phyloP scores from a whole-genome alignment of 306 rosid genomes.

The Cucurbita argyrosperma region DNA sequence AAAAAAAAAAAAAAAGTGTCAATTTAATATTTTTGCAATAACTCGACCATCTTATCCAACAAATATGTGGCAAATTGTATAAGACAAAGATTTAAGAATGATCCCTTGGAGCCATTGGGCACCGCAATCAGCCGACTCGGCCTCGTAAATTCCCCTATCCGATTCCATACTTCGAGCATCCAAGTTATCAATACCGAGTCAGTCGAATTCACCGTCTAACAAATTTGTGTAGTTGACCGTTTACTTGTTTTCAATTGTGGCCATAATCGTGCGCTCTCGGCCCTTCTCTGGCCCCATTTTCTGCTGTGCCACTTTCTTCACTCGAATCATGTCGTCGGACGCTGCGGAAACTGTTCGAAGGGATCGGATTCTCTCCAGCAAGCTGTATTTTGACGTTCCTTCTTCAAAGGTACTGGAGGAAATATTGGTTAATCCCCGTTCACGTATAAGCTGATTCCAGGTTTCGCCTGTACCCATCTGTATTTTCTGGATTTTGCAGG shows the following conservation, averaged over 20 bases:
- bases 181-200: not conserved
- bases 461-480: not conserved
- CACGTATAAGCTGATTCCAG: not conserved
- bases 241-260: not conserved
- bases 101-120: not conserved
- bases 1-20: too few relatives aligned
- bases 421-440: not conserved
- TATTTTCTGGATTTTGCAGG: conserved; percentile 30
- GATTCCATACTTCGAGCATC: not conserved
- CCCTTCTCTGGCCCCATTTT: not conserved
- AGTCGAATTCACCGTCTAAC: not conserved
- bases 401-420: conserved; percentile 37
- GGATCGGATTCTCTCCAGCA: conserved; percentile 64
- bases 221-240: not conserved
- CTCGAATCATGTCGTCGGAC: conserved; percentile 33
- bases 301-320: not conserved
- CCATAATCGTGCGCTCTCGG: conserved; percentile 10
- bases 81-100: too few relatives aligned
- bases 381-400: conserved; percentile 63
- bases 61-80: too few relatives aligned
- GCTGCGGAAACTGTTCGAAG: conserved; percentile 23
- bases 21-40: too few relatives aligned
- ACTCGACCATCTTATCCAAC: too few relatives aligned
- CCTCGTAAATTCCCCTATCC: not conserved
- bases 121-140: not conserved